Evolutionary conservation across 106 monocot genomes (phyloP).

Genomic region (Posidonia australis): DNA sequence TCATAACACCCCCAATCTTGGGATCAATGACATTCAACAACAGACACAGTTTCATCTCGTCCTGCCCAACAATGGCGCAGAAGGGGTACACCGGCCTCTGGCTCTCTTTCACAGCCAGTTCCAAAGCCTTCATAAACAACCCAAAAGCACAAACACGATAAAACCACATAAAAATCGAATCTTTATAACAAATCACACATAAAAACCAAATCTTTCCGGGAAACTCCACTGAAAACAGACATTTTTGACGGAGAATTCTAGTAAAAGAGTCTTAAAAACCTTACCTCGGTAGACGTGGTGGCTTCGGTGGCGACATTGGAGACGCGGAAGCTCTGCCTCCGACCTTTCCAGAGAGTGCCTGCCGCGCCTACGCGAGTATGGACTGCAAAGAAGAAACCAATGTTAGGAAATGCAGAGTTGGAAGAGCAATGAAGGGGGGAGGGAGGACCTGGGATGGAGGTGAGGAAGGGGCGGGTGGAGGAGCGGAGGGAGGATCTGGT

Average conservation of each 20-base stretch:
- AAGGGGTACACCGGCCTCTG: constrained; percentile 96
- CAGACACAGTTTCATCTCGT: constrained; percentile 99
- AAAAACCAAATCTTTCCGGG: background rate
- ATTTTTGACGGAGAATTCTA: too few species aligned
- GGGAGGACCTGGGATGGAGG: constrained; percentile 26
- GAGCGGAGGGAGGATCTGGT: constrained; percentile 4
- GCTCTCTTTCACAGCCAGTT: constrained; percentile 45
- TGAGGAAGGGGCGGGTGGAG: constrained; percentile 2
- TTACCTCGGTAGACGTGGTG: constrained; percentile 32
- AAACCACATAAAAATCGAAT: background rate
- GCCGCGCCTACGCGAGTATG: background rate
- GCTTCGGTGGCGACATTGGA: constrained; percentile 38
- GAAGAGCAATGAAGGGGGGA: background rate
- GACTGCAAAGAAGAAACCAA: constrained; percentile 7
- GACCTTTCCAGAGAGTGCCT: background rate
- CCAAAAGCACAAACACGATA: background rate
- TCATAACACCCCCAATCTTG: constrained; percentile 99
- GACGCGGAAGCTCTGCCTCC: constrained; percentile 13
- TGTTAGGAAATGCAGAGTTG: background rate
- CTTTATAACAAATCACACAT: background rate
- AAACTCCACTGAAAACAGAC: background rate
- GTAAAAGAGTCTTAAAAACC: background rate
- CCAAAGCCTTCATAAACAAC: constrained; percentile 23
- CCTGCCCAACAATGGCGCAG: constrained; percentile 91
- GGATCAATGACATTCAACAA: constrained; percentile 97